Percentiles rank a stretch among this genome's conserved stretches.
Evolutionary conservation across 148 eudicot genomes (phyloP).

Genomic region (Suaeda aralocaspica): DNA sequence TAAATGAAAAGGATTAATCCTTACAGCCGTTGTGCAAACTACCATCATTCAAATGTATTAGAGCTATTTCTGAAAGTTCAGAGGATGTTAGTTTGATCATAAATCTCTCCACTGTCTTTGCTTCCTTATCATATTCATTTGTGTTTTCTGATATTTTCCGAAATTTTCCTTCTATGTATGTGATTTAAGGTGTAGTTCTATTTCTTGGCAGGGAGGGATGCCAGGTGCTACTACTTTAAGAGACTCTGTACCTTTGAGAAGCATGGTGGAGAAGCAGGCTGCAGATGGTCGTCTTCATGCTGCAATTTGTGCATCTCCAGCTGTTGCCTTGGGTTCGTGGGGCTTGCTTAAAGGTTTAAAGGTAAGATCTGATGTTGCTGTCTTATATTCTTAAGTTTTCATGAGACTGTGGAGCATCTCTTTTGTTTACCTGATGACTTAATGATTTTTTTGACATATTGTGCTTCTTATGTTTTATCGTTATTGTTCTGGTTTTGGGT

Average conservation of each 20-base stretch:
- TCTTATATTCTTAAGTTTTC: background rate
- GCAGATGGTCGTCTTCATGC: constrained; percentile 76
- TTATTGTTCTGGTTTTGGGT: background rate
- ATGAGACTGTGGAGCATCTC: background rate
- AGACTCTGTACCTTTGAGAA: constrained; percentile 55
- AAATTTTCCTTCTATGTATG: background rate
- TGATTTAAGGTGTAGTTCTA: background rate
- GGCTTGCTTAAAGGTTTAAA: constrained; percentile 79
- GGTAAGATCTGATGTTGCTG: constrained; percentile 30
- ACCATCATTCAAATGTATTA: background rate
- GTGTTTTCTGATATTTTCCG: background rate
- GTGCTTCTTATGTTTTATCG: background rate
- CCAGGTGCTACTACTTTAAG: constrained; percentile 79
- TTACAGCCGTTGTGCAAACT: background rate
- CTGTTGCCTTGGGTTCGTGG: constrained; percentile 96
- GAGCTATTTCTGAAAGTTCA: too few species aligned
- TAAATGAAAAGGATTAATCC: background rate
- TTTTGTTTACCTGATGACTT: background rate
- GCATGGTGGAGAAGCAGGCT: constrained; percentile 71
- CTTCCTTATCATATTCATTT: background rate
- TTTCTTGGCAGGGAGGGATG: constrained; percentile 70
- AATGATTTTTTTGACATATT: background rate
- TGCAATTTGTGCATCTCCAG: constrained; percentile 96
- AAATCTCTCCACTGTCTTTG: background rate
- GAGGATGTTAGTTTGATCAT: too few species aligned